These are phyloP conservation scores for Aspergillus terreus DNA, from an alignment of 2,329 filamentous ascomycete genomes.

Conservation along the genomic window DNA sequence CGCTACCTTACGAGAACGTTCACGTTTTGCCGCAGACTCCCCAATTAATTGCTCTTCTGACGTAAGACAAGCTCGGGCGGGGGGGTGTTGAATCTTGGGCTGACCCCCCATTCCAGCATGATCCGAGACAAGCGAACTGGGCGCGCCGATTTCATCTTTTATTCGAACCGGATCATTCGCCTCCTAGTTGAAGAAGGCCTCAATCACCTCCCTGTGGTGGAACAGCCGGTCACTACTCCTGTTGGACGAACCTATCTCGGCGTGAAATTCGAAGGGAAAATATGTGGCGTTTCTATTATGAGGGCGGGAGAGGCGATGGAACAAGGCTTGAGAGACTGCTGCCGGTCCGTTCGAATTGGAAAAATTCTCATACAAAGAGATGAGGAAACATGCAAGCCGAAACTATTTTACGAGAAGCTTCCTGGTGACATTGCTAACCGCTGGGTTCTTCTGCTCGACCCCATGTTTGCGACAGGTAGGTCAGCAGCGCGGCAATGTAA, in stretches of 20 bases:
- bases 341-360: conserved; percentile 93
- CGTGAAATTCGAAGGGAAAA: conserved; percentile 94
- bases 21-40: conserved; percentile 88
- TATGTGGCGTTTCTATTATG: conserved; percentile 98
- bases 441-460: conserved; percentile 91
- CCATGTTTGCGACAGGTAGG: conserved; percentile 96
- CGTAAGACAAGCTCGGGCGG: conserved; percentile 60
- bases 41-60: conserved; percentile 93
- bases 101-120: conserved; percentile 59
- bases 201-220: conserved; percentile 90
- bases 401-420: conserved; percentile 96
- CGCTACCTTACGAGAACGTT: conserved; percentile 79
- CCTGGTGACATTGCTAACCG: conserved; percentile 87
- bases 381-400: conserved; percentile 87
- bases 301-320: conserved; percentile 98
- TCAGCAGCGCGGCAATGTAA: neutral
- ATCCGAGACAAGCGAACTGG: conserved; percentile 88
- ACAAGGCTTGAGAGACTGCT: conserved; percentile 92
- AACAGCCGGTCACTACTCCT: conserved; percentile 85
- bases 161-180: conserved; percentile 96
- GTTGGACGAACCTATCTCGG: conserved; percentile 85
- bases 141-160: conserved; percentile 97
- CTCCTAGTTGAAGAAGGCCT: conserved; percentile 94
- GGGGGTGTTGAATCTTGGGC: conserved; percentile 2
- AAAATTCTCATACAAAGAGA: conserved; percentile 98